Evolutionary conservation across 2,329 filamentous ascomycete species (phyloP).

Genomic region (Xylaria sp.): DNA sequence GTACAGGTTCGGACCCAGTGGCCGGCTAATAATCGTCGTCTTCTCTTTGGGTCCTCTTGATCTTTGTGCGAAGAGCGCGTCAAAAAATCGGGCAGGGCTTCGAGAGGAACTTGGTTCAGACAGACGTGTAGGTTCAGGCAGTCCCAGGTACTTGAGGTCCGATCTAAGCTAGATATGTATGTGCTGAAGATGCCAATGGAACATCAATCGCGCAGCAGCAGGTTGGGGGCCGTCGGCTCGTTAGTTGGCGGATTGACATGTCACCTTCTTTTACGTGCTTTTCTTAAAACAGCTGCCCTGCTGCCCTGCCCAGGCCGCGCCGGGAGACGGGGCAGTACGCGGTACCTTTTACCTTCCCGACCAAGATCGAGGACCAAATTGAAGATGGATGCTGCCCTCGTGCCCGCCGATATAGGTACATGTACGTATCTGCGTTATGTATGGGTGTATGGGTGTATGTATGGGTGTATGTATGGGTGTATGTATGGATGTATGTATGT

Average conservation of each 20-base stretch:
- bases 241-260: background rate
- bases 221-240: background rate
- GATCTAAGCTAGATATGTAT: no score
- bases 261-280: no score
- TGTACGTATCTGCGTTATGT: no score
- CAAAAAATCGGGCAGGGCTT: background rate
- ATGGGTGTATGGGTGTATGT: slow-evolving; percentile 5
- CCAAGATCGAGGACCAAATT: background rate
- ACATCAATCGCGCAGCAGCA: no score
- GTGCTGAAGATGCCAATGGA: background rate
- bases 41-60: no score
- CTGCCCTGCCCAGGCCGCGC: no score
- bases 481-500: background rate
- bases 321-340: no score
- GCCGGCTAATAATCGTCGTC: no score
- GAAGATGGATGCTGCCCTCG: background rate
- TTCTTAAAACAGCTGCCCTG: background rate
- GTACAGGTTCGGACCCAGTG: background rate
- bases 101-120: background rate
- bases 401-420: slow-evolving; percentile 4
- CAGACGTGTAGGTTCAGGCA: no score
- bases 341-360: background rate
- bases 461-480: background rate
- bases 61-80: no score
- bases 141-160: no score